Percentiles rank a stretch among this genome's conserved stretches.
These are phyloP conservation scores for Stagonosporopsis tanaceti DNA, from an alignment of 2,329 filamentous ascomycete species.

Conservation along the genomic window DNA sequence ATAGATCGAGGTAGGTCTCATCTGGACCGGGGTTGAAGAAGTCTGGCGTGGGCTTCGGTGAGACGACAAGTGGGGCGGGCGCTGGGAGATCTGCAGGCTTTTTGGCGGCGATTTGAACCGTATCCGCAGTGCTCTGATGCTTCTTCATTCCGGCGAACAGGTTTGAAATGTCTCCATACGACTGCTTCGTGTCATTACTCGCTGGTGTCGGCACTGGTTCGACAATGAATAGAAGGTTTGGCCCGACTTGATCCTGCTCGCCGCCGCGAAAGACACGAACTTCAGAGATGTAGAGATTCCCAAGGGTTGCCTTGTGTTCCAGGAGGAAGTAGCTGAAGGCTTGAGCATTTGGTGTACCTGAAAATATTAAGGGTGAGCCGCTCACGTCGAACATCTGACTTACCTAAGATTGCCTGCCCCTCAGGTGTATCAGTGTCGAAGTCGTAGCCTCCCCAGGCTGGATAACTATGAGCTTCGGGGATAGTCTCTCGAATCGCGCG, in stretches of 20 bases:
- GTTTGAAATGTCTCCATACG: not conserved
- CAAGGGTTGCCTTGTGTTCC: conserved; percentile 10
- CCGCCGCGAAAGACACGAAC: conserved; percentile 2
- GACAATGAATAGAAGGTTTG: conserved; percentile 8
- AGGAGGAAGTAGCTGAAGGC: conserved; percentile 15
- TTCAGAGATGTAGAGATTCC: conserved; percentile 10
- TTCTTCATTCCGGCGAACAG: not conserved
- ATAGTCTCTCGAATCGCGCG: not conserved
- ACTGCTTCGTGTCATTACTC: not conserved
- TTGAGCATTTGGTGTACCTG: conserved; percentile 15
- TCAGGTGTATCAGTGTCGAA: conserved; percentile 1
- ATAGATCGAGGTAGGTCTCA: not conserved
- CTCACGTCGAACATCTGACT: not conserved
- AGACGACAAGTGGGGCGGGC: not conserved
- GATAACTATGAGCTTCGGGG: not conserved
- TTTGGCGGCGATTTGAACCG: not conserved
- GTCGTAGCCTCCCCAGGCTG: conserved; percentile 5
- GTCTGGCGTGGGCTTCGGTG: not conserved
- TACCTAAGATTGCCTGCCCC: conserved; percentile 6
- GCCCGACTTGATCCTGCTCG: not conserved
- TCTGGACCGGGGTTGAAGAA: not conserved
- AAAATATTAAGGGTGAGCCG: not conserved
- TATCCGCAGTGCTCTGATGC: not conserved
- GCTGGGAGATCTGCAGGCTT: not conserved
- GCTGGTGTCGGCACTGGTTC: conserved; percentile 8